Evolutionary conservation across 208 protist genomes (phyloP), one percentile per base, ranked within the genome.

Genomic region (Histomonas meleagridis): DNA sequence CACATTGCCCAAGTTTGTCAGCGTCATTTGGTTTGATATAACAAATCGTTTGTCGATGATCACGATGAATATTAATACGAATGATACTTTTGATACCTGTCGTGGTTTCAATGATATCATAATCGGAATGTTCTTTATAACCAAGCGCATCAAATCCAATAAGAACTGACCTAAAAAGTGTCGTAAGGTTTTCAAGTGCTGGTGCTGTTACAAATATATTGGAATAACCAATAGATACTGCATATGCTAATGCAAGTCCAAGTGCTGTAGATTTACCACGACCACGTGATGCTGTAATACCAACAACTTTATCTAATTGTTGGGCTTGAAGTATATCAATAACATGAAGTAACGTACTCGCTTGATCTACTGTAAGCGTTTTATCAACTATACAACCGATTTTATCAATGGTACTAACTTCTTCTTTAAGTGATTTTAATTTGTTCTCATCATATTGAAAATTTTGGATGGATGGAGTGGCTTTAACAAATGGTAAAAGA

Each of bases 141-240:
- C 94, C 94, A 46, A 96, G 91, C 72, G 95, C 96, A 92, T 98
- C 96, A 46, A 99, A 96, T 38, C 97, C 97, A 43, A 97, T 97
- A 55, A 99, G 95, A 0, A 98, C 96, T 93, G 99, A 99, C 94
- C 99, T 97, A 93, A 99, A 99, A n/a, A 99, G 95, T 0, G 98
- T 99, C 93, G 97, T 76, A 32, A 94, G 40, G 60, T 94, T 94
- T 35, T 94, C 92, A 16, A 97, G 97, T 12, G 95, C 96, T 51
- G 98, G 98, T 7, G 98, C 97, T 38, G 97, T 99, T 55, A 99
- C 98, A 92, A 99, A 98, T 79, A 99, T 98, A 93, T 99, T 99
- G n/a, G 97, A 98, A 94, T 98, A 98, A 72, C 97, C 98, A 92
- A 98, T 97, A 0, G 95, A 96, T 21, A 99, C 92, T 0, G 98